Conservation (phyloP, 306 rosid species). For the Vigna unguiculata region DNA sequence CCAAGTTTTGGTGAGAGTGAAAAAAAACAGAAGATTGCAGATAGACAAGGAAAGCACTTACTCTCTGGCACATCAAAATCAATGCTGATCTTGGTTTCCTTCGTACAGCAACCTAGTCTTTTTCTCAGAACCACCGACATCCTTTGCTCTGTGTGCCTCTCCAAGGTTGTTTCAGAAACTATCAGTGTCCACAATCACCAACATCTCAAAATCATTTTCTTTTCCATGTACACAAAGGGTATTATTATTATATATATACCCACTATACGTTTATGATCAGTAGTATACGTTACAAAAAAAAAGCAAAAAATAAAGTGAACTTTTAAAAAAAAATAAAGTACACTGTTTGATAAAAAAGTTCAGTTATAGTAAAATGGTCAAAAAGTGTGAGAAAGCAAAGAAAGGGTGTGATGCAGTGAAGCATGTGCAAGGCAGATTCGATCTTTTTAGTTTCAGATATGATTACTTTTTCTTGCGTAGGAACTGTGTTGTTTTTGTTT, state of each 20-base stretch:
- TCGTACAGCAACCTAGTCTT: slow-evolving; percentile 74
- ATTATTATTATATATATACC: too few relatives aligned
- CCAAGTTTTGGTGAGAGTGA: not conserved
- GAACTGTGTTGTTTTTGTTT: not conserved
- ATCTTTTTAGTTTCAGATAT: not conserved
- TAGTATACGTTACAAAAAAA: too few relatives aligned
- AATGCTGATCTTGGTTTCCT: slow-evolving; percentile 69
- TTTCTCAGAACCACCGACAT: slow-evolving; percentile 69
- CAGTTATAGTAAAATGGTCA: slow-evolving; percentile 30
- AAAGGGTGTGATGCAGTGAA: slow-evolving; percentile 15
- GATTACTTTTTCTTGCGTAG: not conserved
- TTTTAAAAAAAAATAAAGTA: not conserved
- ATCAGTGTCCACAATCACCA: slow-evolving; percentile 34
- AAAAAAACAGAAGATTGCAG: not conserved
- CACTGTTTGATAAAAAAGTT: slow-evolving; percentile 30
- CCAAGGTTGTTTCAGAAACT: slow-evolving; percentile 41
- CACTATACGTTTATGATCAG: too few relatives aligned
- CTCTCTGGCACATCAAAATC: slow-evolving; percentile 79
- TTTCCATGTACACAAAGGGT: not conserved
- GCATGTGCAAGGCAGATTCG: slow-evolving; percentile 32
- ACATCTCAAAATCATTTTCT: slow-evolving; percentile 16
- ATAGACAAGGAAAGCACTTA: slow-evolving; percentile 44
- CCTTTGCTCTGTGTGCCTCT: not conserved
- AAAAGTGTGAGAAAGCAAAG: slow-evolving; percentile 29
- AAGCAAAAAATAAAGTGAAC: too few relatives aligned